These are phyloP conservation scores for Acanthamoeba quina DNA, from an alignment of 208 protist genomes.

Conservation along the genomic window DNA sequence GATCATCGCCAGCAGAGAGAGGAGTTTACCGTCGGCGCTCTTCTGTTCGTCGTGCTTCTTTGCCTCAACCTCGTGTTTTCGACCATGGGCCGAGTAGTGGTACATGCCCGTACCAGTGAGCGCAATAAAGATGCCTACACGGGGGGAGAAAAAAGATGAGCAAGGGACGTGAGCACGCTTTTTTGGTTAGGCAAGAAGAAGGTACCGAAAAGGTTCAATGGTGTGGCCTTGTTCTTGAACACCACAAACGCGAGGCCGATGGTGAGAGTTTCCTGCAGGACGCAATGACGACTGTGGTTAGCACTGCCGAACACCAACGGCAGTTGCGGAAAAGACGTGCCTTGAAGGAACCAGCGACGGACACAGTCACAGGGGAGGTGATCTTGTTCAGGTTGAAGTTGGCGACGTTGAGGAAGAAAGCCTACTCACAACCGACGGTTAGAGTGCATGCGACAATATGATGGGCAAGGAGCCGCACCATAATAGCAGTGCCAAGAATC, in stretches of 20 bases:
- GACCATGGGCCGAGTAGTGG: slow-evolving; percentile 36
- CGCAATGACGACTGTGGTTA: neutral
- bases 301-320: neutral
- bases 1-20: neutral
- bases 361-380: slow-evolving; percentile 77
- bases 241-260: slow-evolving; percentile 25
- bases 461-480: neutral
- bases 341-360: slow-evolving; percentile 78
- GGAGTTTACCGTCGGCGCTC: neutral
- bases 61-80: neutral
- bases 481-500: slow-evolving; percentile 1
- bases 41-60: neutral
- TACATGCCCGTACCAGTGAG: neutral
- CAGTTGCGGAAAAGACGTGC: neutral
- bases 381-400: slow-evolving; percentile 79
- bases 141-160: neutral
- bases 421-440: slow-evolving; percentile 47
- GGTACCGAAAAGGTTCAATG: slow-evolving; percentile 16
- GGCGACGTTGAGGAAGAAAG: slow-evolving; percentile 77
- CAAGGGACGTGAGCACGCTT: neutral
- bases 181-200: neutral
- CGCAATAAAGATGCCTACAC: slow-evolving; percentile 6
- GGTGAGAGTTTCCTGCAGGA: slow-evolving; percentile 5
- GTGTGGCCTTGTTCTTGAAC: slow-evolving; percentile 58
- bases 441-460: neutral